phyloP scores from a whole-genome alignment of 331 rosid genomes.

The Malus hybrid region DNA sequence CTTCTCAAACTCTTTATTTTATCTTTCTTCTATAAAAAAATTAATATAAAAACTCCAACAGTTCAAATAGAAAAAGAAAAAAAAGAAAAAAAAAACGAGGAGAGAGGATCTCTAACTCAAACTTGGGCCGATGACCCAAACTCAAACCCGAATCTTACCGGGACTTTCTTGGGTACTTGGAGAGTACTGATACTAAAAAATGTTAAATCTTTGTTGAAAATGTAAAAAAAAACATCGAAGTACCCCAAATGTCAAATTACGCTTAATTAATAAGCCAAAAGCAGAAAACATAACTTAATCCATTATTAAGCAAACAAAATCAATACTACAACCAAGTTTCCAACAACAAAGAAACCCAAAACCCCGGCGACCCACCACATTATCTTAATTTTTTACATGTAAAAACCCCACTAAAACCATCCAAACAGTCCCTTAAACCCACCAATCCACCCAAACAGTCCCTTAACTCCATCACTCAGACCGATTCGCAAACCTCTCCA shows the following conservation, averaged over 20 bases:
- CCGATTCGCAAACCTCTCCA: slow-evolving; percentile 31
- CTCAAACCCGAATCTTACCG: neutral
- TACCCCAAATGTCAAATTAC: no score
- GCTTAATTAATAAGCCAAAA: neutral
- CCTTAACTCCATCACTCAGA: slow-evolving; percentile 12
- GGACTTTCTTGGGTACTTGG: no score
- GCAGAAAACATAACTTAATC: neutral
- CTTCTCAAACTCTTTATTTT: no score
- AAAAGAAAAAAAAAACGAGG: no score
- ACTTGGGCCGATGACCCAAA: neutral
- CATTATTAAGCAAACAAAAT: neutral
- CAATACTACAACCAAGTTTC: neutral
- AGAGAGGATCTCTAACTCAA: no score
- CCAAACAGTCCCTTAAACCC: neutral
- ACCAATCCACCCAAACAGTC: no score
- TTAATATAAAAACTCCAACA: no score
- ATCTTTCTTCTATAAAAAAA: no score
- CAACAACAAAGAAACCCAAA: neutral
- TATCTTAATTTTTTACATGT: neutral
- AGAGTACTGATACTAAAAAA: no score
- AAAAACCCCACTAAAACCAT: neutral
- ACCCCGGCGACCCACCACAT: neutral
- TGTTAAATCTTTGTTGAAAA: no score
- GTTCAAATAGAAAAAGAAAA: no score
- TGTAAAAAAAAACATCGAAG: no score